These are phyloP conservation scores for Vigna nakashimae DNA, from an alignment of 306 rosid species.

Conservation along the genomic window DNA sequence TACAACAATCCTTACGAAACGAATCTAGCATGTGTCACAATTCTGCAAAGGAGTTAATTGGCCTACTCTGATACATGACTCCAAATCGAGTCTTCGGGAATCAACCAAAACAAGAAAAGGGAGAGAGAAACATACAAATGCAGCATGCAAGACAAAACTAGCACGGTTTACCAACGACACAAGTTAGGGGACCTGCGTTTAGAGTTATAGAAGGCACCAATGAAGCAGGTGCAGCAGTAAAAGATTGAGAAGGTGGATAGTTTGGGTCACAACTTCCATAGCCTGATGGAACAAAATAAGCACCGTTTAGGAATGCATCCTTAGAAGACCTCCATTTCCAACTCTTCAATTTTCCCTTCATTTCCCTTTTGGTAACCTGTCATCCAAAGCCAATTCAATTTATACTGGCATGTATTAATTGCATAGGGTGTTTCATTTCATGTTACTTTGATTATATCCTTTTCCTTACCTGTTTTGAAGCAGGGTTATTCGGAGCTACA, in stretches of 20 bases:
- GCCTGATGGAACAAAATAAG: constrained; percentile 20
- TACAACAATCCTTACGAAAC: constrained; percentile 13
- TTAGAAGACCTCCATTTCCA: constrained; percentile 27
- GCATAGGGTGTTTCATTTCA: neutral
- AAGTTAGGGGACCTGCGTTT: constrained; percentile 70
- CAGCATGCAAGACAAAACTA: constrained; percentile 36
- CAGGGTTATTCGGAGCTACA: constrained; percentile 48
- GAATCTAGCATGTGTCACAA: constrained; percentile 19
- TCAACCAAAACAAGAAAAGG: neutral
- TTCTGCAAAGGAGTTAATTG: constrained; percentile 7
- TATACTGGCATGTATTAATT: neutral
- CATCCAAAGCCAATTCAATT: constrained; percentile 37
- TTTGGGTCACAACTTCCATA: constrained; percentile 14
- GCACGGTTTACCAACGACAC: constrained; percentile 61
- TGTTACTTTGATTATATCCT: neutral
- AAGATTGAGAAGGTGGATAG: neutral
- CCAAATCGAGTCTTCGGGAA: neutral
- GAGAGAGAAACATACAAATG: neutral
- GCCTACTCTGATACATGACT: constrained; percentile 22
- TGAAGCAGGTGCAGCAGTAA: constrained; percentile 20
- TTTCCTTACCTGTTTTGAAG: constrained; percentile 60
- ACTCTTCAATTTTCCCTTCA: constrained; percentile 2
- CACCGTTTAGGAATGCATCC: constrained; percentile 15
- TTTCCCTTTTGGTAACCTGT: constrained; percentile 27
- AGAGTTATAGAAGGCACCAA: constrained; percentile 74